Percentiles rank a stretch among this genome's conserved stretches.
Evolutionary conservation across 305 asterid species (phyloP).

Genomic region (Plantago lanceolata): DNA sequence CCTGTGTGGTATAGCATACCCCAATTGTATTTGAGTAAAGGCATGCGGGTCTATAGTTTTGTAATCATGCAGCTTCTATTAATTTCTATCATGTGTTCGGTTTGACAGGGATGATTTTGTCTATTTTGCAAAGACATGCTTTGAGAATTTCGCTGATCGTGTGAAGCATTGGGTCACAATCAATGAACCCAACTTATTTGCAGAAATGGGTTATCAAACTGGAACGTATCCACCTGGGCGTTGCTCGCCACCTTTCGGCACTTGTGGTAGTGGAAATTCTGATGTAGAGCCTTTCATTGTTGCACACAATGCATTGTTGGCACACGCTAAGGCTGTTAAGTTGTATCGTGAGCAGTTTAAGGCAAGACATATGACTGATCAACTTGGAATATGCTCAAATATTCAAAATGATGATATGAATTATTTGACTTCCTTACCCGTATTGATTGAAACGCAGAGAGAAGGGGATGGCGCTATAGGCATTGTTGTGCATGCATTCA

Average conservation of each 20-base stretch:
- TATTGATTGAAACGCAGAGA: constrained; percentile 4
- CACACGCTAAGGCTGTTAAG: constrained; percentile 68
- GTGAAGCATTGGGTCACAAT: constrained; percentile 77
- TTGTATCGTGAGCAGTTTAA: constrained; percentile 52
- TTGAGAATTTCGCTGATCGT: constrained; percentile 59
- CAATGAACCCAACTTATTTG: constrained; percentile 61
- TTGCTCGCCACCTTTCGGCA: constrained; percentile 74
- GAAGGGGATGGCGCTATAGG: constrained; percentile 1
- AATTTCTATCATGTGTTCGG: background rate
- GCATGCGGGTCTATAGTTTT: no score
- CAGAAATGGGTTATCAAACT: constrained; percentile 50
- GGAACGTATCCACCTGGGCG: constrained; percentile 59
- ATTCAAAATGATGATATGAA: background rate
- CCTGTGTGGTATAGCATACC: no score
- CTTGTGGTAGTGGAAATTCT: constrained; percentile 67
- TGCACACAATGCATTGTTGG: constrained; percentile 65
- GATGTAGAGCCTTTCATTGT: constrained; percentile 69
- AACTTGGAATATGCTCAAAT: background rate
- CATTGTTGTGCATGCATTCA: constrained; percentile 3
- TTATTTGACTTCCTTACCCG: background rate
- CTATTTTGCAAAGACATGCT: constrained; percentile 67
- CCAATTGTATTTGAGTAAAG: no score
- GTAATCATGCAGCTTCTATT: background rate
- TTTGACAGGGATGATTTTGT: constrained; percentile 63
- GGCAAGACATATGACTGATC: constrained; percentile 32